phyloP scores from a whole-genome alignment of 352 stramenopile species.

The Phytophthora crassamura region DNA sequence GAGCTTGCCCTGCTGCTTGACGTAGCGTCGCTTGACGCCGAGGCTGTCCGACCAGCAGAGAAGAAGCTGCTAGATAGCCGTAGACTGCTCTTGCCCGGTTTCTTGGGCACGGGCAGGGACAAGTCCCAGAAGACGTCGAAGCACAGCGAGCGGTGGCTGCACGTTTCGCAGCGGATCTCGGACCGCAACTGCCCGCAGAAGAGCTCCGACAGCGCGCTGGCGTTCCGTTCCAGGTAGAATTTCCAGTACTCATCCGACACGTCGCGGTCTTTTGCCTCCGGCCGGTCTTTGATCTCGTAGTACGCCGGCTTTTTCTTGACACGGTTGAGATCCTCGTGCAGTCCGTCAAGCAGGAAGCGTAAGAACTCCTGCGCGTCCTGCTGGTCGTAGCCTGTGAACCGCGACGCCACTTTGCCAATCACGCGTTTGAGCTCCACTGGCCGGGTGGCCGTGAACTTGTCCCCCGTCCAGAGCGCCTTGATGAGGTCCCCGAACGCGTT shows the following conservation, averaged over 20 bases:
- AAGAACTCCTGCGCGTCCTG: conserved; percentile 93
- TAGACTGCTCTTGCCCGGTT: conserved; percentile 50
- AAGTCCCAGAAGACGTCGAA: conserved; percentile 91
- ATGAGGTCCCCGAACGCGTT: conserved; percentile 78
- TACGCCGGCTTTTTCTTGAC: conserved; percentile 76
- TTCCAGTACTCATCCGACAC: conserved; percentile 90
- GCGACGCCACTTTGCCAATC: conserved; percentile 71
- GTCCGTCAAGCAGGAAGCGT: conserved; percentile 85
- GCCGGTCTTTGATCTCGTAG: conserved; percentile 76
- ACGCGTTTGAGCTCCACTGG: conserved; percentile 77
- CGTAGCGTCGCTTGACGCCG: conserved; percentile 15
- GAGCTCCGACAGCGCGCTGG: conserved; percentile 71
- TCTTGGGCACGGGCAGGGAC: conserved; percentile 74
- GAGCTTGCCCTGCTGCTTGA: neutral
- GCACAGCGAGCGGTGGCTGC: conserved; percentile 71
- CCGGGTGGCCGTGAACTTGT: conserved; percentile 61
- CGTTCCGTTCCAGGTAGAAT: conserved; percentile 76
- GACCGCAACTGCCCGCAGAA: conserved; percentile 87
- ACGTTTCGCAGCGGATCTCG: conserved; percentile 79
- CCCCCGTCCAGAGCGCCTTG: conserved; percentile 65
- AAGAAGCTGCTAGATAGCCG: conserved; percentile 51
- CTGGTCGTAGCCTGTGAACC: conserved; percentile 88
- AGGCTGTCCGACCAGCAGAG: conserved; percentile 28
- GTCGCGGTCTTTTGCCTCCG: conserved; percentile 58
- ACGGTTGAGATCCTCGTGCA: conserved; percentile 89